phyloP scores from a whole-genome alignment of 2,329 filamentous ascomycete genomes.

The Pseudogymnoascus pannorum region DNA sequence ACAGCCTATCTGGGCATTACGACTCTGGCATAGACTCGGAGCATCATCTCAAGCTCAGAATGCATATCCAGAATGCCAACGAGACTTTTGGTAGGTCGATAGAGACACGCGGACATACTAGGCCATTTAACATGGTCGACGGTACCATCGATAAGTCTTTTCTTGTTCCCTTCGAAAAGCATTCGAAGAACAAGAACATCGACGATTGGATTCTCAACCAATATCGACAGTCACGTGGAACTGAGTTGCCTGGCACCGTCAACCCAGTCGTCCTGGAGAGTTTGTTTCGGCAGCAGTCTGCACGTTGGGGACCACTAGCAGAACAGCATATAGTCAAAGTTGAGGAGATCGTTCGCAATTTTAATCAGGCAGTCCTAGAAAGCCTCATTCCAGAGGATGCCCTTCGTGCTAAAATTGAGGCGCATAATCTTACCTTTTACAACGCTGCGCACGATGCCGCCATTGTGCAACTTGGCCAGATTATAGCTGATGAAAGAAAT shows the following conservation, averaged over 20 bases:
- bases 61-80: not conserved
- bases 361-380: not conserved
- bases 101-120: not conserved
- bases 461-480: not conserved
- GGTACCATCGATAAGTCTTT: not conserved
- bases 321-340: not conserved
- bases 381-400: not conserved
- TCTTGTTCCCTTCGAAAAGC: not conserved
- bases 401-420: not conserved
- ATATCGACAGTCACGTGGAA: constrained; percentile 1
- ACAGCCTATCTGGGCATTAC: not conserved
- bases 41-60: not conserved
- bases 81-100: not conserved
- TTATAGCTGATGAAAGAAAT: not conserved
- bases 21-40: not conserved
- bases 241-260: not conserved
- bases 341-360: not conserved
- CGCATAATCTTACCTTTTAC: not conserved
- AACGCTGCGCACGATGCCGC: not conserved
- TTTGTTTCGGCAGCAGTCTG: constrained; percentile 1
- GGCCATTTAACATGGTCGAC: not conserved
- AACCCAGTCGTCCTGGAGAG: not conserved
- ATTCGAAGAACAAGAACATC: not conserved
- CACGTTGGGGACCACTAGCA: not conserved
- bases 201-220: not conserved